phyloP scores from a whole-genome alignment of 202 grass and related monocot genomes.

The Hordeum pubiflorum region DNA sequence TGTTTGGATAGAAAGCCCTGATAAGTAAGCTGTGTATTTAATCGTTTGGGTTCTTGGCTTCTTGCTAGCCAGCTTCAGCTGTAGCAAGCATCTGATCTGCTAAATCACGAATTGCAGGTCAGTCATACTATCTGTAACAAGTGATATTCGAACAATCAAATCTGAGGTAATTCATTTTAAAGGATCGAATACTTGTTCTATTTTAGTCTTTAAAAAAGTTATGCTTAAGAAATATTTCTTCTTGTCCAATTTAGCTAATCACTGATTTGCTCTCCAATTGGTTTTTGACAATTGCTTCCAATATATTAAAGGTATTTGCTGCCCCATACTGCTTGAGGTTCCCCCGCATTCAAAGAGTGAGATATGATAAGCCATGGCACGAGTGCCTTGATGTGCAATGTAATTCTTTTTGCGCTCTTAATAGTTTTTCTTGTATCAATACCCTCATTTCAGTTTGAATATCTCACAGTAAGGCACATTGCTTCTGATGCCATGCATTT shows the following conservation, averaged over 20 bases:
- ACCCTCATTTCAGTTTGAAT: slow-evolving; percentile 1
- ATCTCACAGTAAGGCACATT: background rate
- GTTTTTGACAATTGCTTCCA: slow-evolving; percentile 30
- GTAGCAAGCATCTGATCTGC: slow-evolving; percentile 26
- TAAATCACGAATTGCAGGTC: slow-evolving; percentile 60
- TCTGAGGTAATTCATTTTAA: slow-evolving; percentile 67
- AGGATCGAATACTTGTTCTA: background rate
- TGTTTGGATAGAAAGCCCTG: slow-evolving; percentile 97
- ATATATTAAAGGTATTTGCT: slow-evolving; percentile 67
- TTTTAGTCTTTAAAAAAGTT: slow-evolving; percentile 11
- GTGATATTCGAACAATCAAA: slow-evolving; percentile 93
- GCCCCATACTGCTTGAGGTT: slow-evolving; percentile 89
- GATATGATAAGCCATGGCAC: slow-evolving; percentile 96
- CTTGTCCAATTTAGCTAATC: slow-evolving; percentile 4
- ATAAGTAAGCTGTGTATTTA: slow-evolving; percentile 60
- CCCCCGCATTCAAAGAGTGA: slow-evolving; percentile 71
- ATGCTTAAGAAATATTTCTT: slow-evolving; percentile 10
- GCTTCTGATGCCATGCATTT: background rate
- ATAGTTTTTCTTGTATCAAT: slow-evolving; percentile 14
- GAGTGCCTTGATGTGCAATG: slow-evolving; percentile 94
- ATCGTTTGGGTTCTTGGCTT: slow-evolving; percentile 13
- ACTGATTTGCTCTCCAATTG: slow-evolving; percentile 23
- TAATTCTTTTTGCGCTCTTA: slow-evolving; percentile 34
- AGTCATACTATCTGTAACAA: slow-evolving; percentile 81
- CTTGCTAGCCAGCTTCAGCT: slow-evolving; percentile 24